Evolutionary conservation across 768 basidiomycete species (phyloP), one percentile per base, ranked within the genome.

Genomic region (Hortiboletus campestris): DNA sequence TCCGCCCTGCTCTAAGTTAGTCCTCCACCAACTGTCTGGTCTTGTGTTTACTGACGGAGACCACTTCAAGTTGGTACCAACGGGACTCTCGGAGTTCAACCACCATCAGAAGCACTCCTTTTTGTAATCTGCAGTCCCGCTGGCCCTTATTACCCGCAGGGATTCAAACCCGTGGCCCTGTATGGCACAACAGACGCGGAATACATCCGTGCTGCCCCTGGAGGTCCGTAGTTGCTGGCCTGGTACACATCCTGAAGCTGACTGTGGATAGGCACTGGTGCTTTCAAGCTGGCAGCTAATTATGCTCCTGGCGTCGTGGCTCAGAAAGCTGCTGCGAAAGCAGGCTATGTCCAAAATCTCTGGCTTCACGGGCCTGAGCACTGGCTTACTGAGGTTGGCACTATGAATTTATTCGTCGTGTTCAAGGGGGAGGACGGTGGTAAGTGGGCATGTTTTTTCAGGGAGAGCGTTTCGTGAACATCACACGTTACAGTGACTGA

Each of bases 371-470:
- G 93, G 0, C 76, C 76, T 2, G 76, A 80, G 48, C 76, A 80
- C 58, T 67, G 76, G 57, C 63, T 81, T 46, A 83, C 80, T 4
- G 82, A 81, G 68, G 92, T 93, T 40, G 94, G 94, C 40, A 93
- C 92, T 1, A 95, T 95, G 94, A 96, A 96, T 72, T 73, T 94
- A 69, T 95, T 95, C 58, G 84, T 88, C 42, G 90, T 86, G 4
- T 84, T 94, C 72, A 83, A 81, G 68, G 80, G 78, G 20, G 79
- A 82, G 19, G 82, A 89, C 63, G 89, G 89, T 46, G 75, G 87
- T 85, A 49, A 55, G 78, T 58, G 46, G 12, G 31, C 51, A 4
- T 49, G 12, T 40, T 55, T 28, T 31, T 42, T 43, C 35, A 19
- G 9, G 13, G 11, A 2, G 36, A 25, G 34, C 22, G 46, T 20